Conservation (phyloP, 1,284 basidiomycete species). For the Ustilago xerochloae region DNA sequence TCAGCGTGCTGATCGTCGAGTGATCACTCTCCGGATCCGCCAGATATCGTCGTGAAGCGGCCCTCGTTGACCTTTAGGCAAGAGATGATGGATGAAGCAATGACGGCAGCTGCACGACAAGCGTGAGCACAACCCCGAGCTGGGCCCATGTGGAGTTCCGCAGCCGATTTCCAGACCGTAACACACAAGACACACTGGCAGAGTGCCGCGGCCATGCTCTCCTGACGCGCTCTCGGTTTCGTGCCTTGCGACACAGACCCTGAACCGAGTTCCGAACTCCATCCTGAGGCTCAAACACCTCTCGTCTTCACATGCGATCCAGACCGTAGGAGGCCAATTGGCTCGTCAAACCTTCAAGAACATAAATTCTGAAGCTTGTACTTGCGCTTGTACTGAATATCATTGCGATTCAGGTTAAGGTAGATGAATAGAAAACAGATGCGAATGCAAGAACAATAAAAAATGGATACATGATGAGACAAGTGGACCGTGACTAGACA, state of each 20-base stretch:
- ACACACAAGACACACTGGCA: not conserved
- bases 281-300: too few relatives aligned
- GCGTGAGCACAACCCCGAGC: slow-evolving; percentile 1
- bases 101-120: slow-evolving; percentile 16
- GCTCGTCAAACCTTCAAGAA: too few relatives aligned
- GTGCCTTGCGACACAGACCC: not conserved
- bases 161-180: too few relatives aligned
- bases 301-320: too few relatives aligned
- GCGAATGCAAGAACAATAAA: slow-evolving; percentile 6
- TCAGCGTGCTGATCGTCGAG: not conserved
- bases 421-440: not conserved
- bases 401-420: not conserved
- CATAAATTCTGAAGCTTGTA: too few relatives aligned
- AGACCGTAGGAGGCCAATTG: too few relatives aligned
- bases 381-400: not conserved
- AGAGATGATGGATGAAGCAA: not conserved
- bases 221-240: not conserved
- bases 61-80: too few relatives aligned
- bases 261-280: slow-evolving; percentile 5
- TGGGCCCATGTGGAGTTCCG: slow-evolving; percentile 15
- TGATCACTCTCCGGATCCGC: not conserved
- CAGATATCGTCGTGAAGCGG: too few relatives aligned
- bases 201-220: not conserved
- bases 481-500: not conserved
- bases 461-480: not conserved